Conservation (phyloP, 2,329 filamentous ascomycete species). For the Capronia americana region DNA sequence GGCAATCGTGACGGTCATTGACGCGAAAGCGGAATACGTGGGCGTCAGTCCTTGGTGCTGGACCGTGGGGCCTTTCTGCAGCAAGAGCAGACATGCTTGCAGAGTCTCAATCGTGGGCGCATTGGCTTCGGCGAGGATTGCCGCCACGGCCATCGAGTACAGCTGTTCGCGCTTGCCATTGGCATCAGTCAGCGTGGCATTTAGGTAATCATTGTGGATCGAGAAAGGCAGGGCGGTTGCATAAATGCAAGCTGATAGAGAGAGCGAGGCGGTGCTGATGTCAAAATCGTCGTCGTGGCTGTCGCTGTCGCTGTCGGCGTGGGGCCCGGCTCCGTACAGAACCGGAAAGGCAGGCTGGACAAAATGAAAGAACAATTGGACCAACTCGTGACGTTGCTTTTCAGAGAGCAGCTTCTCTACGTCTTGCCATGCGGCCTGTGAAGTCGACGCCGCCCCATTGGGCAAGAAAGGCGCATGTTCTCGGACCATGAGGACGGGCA, state of each 20-base stretch:
- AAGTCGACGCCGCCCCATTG: background rate
- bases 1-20: constrained; percentile 61
- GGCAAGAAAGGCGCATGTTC: constrained; percentile 13
- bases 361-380: constrained; percentile 72
- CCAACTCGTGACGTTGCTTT: constrained; percentile 20
- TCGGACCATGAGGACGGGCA: constrained; percentile 13
- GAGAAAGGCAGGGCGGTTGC: constrained; percentile 85
- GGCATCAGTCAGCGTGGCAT: constrained; percentile 36
- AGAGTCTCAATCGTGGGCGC: constrained; percentile 59
- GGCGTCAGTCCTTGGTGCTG: constrained; percentile 51
- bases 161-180: constrained; percentile 25
- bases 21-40: constrained; percentile 53
- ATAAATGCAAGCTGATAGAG: constrained; percentile 76
- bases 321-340: constrained; percentile 74
- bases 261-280: constrained; percentile 59
- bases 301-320: constrained; percentile 70
- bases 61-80: constrained; percentile 40
- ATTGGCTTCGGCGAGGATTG: constrained; percentile 24
- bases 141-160: constrained; percentile 25
- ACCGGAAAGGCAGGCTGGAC: constrained; percentile 86
- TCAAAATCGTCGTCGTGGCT: constrained; percentile 65
- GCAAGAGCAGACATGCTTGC: constrained; percentile 60
- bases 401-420: constrained; percentile 19
- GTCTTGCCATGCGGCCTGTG: constrained; percentile 8
- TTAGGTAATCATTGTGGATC: constrained; percentile 55